A percentile compares a stretch with the other conserved stretches of the same genome.
Evolutionary conservation across 805 yeast species (phyloP).

Genomic region (Hanseniaspora mollemarum): DNA sequence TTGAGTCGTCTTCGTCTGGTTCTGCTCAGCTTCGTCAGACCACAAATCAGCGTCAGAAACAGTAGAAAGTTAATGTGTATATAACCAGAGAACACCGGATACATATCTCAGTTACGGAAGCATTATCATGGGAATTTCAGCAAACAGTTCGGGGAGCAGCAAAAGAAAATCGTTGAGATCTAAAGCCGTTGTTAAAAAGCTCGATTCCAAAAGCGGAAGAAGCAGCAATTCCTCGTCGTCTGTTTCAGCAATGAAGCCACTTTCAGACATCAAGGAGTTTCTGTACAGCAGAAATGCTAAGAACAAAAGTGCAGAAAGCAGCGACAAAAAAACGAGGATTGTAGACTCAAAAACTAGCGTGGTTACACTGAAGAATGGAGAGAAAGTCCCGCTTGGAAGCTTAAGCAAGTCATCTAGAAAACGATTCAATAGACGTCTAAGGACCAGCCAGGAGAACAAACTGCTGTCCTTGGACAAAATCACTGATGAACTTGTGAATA

Average conservation of each 20-base stretch:
- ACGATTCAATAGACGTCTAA: constrained; percentile 48
- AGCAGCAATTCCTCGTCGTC: background rate
- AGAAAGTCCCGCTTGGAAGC: constrained; percentile 1
- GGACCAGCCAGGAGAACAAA: constrained; percentile 57
- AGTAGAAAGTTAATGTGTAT: background rate
- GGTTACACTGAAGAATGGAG: constrained; percentile 17
- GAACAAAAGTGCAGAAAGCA: constrained; percentile 40
- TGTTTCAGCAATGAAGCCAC: constrained; percentile 19
- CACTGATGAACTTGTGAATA: constrained; percentile 15
- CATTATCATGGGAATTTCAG: constrained; percentile 26
- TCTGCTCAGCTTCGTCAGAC: too few species aligned
- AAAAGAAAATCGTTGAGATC: constrained; percentile 15
- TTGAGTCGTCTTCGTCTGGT: too few species aligned
- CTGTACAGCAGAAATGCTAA: constrained; percentile 42
- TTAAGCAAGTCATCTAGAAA: constrained; percentile 30
- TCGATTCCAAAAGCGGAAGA: constrained; percentile 13
- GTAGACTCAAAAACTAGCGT: constrained; percentile 31
- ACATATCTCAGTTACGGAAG: constrained; percentile 39
- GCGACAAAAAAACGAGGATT: constrained; percentile 30
- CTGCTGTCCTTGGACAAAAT: constrained; percentile 35
- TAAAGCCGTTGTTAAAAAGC: constrained; percentile 5
- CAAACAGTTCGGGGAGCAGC: constrained; percentile 11
- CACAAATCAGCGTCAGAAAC: too few species aligned
- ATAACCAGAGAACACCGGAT: constrained; percentile 16
- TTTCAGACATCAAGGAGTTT: constrained; percentile 36